These are phyloP conservation scores for Phytophthora fragariae DNA, from an alignment of 352 stramenopile species.

Conservation along the genomic window DNA sequence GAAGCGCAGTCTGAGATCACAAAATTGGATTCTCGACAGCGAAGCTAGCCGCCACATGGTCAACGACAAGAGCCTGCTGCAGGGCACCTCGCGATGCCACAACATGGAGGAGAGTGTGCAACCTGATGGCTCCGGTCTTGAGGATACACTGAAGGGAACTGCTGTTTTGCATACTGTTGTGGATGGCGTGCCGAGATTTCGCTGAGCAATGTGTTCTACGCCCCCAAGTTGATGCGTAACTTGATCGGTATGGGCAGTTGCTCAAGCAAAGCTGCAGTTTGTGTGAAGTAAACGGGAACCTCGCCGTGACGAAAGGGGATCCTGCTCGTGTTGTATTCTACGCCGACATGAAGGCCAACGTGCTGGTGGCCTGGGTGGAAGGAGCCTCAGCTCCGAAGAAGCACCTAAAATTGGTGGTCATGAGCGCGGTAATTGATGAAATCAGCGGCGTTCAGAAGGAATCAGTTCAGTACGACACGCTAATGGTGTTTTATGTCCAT, in stretches of 20 bases:
- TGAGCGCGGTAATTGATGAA: background rate
- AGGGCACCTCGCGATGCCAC: too few relatives aligned
- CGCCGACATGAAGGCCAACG: background rate
- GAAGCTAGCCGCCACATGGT: slow-evolving; percentile 12
- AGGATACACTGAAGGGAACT: slow-evolving; percentile 5
- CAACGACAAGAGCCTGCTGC: background rate
- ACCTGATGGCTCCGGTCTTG: background rate
- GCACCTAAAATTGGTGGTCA: background rate
- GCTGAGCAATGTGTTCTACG: slow-evolving; percentile 16
- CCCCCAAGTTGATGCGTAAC: slow-evolving; percentile 14
- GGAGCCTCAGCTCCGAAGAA: background rate
- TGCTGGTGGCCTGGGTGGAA: slow-evolving; percentile 1
- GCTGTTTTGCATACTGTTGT: background rate
- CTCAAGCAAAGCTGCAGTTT: background rate
- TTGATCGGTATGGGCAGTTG: slow-evolving; percentile 2
- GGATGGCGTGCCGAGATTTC: slow-evolving; percentile 2
- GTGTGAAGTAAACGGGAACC: background rate
- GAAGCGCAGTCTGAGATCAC: background rate
- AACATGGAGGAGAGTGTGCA: slow-evolving; percentile 1
- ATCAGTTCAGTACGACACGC: background rate
- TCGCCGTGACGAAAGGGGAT: background rate
- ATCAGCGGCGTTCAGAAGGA: background rate
- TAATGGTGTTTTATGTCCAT: background rate
- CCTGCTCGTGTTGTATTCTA: slow-evolving; percentile 6
- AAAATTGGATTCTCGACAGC: slow-evolving; percentile 15